Conservation (phyloP, 208 protist genomes). For the Leishmania amazonensis region DNA sequence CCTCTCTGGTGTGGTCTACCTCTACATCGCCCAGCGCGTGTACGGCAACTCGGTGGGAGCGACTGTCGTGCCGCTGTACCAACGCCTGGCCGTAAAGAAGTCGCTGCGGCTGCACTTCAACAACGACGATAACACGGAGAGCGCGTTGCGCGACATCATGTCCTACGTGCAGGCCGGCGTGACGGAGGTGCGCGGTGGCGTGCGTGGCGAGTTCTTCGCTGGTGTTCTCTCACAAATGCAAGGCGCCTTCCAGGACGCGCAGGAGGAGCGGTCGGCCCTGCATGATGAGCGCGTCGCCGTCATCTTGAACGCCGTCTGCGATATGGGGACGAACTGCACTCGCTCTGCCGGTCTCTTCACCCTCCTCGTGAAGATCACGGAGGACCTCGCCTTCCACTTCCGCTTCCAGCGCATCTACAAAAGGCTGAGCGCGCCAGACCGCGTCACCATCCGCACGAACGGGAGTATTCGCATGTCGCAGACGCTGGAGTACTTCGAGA, state of each 20-base stretch:
- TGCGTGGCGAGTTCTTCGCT: slow-evolving; percentile 74
- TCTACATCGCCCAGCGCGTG: slow-evolving; percentile 62
- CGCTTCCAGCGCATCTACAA: slow-evolving; percentile 82
- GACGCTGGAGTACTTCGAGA: slow-evolving; percentile 91
- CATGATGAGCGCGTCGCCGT: slow-evolving; percentile 78
- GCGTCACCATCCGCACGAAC: slow-evolving; percentile 75
- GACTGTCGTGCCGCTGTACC: slow-evolving; percentile 42
- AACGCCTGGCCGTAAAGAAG: slow-evolving; percentile 49
- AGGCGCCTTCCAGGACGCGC: slow-evolving; percentile 53
- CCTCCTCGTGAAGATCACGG: slow-evolving; percentile 79
- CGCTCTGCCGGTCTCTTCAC: slow-evolving; percentile 63
- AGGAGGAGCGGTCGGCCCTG: slow-evolving; percentile 40
- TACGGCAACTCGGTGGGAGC: slow-evolving; percentile 57
- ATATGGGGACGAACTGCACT: slow-evolving; percentile 75
- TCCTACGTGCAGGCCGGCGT: slow-evolving; percentile 65
- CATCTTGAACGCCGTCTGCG: slow-evolving; percentile 61
- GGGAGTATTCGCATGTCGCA: slow-evolving; percentile 69
- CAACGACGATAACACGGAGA: slow-evolving; percentile 67
- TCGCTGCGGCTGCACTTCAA: slow-evolving; percentile 71
- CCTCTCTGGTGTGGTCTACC: slow-evolving; percentile 67
- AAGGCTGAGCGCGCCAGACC: slow-evolving; percentile 53
- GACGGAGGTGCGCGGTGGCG: slow-evolving; percentile 15
- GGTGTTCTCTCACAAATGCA: slow-evolving; percentile 88
- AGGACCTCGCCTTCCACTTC: slow-evolving; percentile 86
- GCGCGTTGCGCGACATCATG: slow-evolving; percentile 66